Evolutionary conservation across 371 early-diverging fungal genomes (phyloP).

Genomic region (Blastocladiella emersonii): DNA sequence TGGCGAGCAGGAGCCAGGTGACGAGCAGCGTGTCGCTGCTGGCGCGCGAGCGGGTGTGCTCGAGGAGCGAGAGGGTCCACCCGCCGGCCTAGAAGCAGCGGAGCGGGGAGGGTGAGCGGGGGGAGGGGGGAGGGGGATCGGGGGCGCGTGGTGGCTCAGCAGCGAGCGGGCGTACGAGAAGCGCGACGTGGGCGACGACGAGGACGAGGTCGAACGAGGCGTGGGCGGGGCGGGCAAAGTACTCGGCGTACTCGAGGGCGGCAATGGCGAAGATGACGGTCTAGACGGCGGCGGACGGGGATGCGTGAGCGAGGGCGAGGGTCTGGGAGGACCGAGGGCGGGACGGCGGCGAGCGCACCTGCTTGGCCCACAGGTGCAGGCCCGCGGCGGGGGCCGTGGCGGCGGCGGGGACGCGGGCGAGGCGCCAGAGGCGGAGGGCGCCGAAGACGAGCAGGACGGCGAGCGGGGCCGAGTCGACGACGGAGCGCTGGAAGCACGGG

Average conservation of each 20-base stretch:
- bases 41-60: slow-evolving; percentile 46
- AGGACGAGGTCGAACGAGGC: background rate
- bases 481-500: background rate
- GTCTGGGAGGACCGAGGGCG: background rate
- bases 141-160: too few species aligned
- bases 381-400: too few species aligned
- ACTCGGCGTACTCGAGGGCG: background rate
- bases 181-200: background rate
- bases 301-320: too few species aligned
- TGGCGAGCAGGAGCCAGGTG: slow-evolving; percentile 55
- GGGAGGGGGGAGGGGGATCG: too few species aligned
- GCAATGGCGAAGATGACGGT: background rate
- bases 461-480: background rate
- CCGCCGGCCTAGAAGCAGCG: slow-evolving; percentile 30
- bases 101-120: too few species aligned
- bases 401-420: too few species aligned
- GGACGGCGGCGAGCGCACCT: background rate
- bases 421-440: background rate
- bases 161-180: background rate
- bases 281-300: background rate
- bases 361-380: background rate
- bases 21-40: slow-evolving; percentile 56
- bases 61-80: slow-evolving; percentile 41
- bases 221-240: background rate
- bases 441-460: background rate